Conservation (phyloP, 257 asterid genomes). For the Nemophila menziesii region DNA sequence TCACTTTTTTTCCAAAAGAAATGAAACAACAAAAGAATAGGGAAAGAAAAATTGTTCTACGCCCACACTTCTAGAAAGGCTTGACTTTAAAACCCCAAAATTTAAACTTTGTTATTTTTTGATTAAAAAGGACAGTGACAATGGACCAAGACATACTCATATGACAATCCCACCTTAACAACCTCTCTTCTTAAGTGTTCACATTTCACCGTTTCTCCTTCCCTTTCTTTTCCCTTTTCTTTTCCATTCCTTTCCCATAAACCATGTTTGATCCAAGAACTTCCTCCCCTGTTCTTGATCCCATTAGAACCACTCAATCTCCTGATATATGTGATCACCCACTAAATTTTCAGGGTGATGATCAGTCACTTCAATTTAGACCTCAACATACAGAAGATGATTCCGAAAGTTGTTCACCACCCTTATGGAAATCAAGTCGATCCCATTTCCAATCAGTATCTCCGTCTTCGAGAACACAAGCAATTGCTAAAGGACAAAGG, state of each 20-base stretch:
- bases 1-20: too few species aligned
- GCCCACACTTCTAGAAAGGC: slow-evolving; percentile 39
- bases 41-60: slow-evolving; percentile 18
- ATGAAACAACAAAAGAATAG: slow-evolving; percentile 12
- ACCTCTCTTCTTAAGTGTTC: not conserved
- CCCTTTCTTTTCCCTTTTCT: not conserved
- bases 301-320: slow-evolving; percentile 7
- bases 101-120: not conserved
- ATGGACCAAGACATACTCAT: slow-evolving; percentile 6
- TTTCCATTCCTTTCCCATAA: slow-evolving; percentile 3
- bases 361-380: slow-evolving; percentile 26
- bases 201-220: not conserved
- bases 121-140: not conserved
- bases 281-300: slow-evolving; percentile 10
- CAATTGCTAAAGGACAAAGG: slow-evolving; percentile 64
- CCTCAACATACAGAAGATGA: slow-evolving; percentile 21
- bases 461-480: slow-evolving; percentile 45
- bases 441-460: slow-evolving; percentile 26
- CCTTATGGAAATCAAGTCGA: slow-evolving; percentile 44
- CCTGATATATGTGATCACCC: slow-evolving; percentile 6
- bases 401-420: slow-evolving; percentile 47
- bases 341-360: slow-evolving; percentile 7
- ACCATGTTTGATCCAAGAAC: slow-evolving; percentile 43
- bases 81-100: slow-evolving; percentile 29
- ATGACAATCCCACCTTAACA: slow-evolving; percentile 4